A percentile compares a stretch with the other conserved stretches of the same genome.
These are phyloP conservation scores for Colletotrichum spinosum DNA, from an alignment of 2,329 filamentous ascomycete species.

Conservation along the genomic window DNA sequence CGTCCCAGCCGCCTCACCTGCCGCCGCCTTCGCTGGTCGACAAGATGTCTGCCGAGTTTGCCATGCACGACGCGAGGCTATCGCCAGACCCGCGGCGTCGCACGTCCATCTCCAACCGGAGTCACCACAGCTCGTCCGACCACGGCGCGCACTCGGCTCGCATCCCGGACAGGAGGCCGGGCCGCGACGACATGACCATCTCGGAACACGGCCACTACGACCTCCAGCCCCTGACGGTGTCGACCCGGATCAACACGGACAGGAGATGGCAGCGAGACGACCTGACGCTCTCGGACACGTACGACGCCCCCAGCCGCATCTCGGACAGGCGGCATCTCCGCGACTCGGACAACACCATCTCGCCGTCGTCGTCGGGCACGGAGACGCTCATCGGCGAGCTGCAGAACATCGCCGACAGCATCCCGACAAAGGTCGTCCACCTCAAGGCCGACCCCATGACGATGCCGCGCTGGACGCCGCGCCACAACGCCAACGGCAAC, in stretches of 20 bases:
- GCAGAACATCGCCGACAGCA: constrained; percentile 28
- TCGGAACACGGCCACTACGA: constrained; percentile 38
- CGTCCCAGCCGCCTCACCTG: constrained; percentile 38
- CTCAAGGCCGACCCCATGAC: constrained; percentile 61
- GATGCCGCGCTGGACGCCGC: constrained; percentile 65
- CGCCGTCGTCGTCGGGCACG: constrained; percentile 45
- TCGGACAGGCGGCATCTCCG: constrained; percentile 38
- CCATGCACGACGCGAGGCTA: constrained; percentile 35
- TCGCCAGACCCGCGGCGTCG: constrained; percentile 38
- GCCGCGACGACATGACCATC: constrained; percentile 35
- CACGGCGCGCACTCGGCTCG: constrained; percentile 33
- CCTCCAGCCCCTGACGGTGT: constrained; percentile 2
- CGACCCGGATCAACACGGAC: constrained; percentile 19
- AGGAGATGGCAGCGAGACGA: constrained; percentile 23
- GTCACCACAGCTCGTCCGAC: constrained; percentile 33
- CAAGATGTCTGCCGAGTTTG: constrained; percentile 36
- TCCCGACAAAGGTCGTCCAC: constrained; percentile 54
- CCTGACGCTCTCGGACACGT: constrained; percentile 28
- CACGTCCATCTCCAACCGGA: constrained; percentile 44
- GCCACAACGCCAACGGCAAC: constrained; percentile 56
- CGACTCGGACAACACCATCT: constrained; percentile 44
- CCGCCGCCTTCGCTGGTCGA: constrained; percentile 37
- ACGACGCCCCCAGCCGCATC: constrained; percentile 28
- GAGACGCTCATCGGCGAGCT: constrained; percentile 50
- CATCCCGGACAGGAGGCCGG: constrained; percentile 32